These are phyloP conservation scores for Solanum ahanhuiri DNA, from an alignment of 257 asterid genomes.

Conservation along the genomic window DNA sequence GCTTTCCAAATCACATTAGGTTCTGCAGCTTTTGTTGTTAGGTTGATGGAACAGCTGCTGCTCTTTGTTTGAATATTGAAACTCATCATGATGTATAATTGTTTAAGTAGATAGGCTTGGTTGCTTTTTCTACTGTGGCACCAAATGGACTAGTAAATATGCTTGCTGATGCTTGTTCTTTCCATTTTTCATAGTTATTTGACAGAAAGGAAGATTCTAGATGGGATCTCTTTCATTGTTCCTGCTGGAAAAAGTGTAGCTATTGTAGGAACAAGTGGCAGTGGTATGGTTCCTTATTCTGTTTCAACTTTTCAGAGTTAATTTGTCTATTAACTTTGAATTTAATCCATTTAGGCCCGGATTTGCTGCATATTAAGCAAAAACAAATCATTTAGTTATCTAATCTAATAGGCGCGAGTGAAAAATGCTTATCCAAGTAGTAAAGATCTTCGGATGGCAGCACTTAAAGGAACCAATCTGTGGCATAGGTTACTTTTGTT, in stretches of 20 bases:
- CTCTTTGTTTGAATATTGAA: not conserved
- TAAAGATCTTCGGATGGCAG: not conserved
- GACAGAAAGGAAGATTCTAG: constrained; percentile 83
- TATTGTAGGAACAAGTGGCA: constrained; percentile 98
- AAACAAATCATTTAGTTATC: not conserved
- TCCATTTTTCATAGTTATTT: constrained; percentile 44
- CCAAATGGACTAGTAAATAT: not conserved
- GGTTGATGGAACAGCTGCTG: not conserved
- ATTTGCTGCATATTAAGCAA: not conserved
- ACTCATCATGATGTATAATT: not conserved
- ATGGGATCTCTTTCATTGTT: constrained; percentile 77
- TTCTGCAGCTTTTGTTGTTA: not conserved
- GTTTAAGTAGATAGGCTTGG: not conserved
- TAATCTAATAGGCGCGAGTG: not conserved
- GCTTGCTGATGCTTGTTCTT: constrained; percentile 3
- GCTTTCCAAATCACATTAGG: not conserved
- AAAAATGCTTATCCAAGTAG: not conserved
- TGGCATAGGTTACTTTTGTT: not conserved
- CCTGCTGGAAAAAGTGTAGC: constrained; percentile 99
- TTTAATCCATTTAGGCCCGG: not conserved
- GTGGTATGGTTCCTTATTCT: constrained; percentile 51
- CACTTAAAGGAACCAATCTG: not conserved
- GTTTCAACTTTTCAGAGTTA: not conserved
- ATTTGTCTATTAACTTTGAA: not conserved
- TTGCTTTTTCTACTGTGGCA: not conserved